Conservation (phyloP, 169 alveolate genomes). For the Plasmodium chabaudi region DNA sequence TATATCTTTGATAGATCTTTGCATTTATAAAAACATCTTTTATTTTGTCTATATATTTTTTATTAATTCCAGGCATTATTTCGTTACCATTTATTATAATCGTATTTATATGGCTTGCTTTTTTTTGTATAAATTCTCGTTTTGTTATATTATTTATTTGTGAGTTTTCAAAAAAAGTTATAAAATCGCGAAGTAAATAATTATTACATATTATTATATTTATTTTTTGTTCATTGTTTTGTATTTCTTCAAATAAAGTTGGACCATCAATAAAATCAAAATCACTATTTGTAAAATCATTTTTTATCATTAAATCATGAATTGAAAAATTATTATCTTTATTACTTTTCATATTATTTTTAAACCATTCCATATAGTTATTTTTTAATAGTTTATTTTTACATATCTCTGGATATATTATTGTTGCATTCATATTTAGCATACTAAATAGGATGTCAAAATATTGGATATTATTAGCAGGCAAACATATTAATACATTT, state of each 20-base stretch:
- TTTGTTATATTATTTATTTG: slow-evolving; percentile 49
- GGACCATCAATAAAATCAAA: slow-evolving; percentile 62
- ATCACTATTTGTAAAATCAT: slow-evolving; percentile 26
- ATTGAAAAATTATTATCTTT: slow-evolving; percentile 39
- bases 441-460: slow-evolving; percentile 53
- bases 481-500: slow-evolving; percentile 37
- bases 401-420: slow-evolving; percentile 50
- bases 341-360: slow-evolving; percentile 36
- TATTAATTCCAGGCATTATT: slow-evolving; percentile 69
- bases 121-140: slow-evolving; percentile 47
- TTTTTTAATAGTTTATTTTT: slow-evolving; percentile 26
- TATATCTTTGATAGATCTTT: slow-evolving; percentile 61
- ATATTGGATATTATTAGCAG: slow-evolving; percentile 63
- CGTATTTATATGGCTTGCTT: slow-evolving; percentile 16
- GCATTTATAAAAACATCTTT: slow-evolving; percentile 47
- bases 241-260: slow-evolving; percentile 64
- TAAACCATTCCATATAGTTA: slow-evolving; percentile 73
- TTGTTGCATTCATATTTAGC: slow-evolving; percentile 24
- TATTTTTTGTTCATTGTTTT: slow-evolving; percentile 1
- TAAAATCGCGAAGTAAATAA: slow-evolving; percentile 69
- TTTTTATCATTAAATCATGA: slow-evolving; percentile 51
- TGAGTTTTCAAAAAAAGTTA: slow-evolving; percentile 50
- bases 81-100: slow-evolving; percentile 66
- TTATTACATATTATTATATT: slow-evolving; percentile 38
- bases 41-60: slow-evolving; percentile 54